Conservation (phyloP, 805 yeast genomes). For the Pichia deserticola region DNA sequence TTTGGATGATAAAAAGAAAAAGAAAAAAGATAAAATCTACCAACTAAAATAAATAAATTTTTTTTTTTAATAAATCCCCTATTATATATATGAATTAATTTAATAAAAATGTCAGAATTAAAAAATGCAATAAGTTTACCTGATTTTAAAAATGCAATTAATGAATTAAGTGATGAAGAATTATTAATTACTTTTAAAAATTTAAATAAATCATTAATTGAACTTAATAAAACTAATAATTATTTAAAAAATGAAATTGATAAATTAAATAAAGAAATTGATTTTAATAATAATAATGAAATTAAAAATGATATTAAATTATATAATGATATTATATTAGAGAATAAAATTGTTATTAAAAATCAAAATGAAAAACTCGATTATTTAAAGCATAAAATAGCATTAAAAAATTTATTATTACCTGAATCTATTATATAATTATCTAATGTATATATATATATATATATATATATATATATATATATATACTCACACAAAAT, state of each 20-base stretch:
- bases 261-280: constrained; percentile 17
- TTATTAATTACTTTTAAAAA: constrained; percentile 27
- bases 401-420: no score
- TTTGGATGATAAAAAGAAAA: no score
- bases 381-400: constrained; percentile 27
- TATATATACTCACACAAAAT: constrained; percentile 17
- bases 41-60: no score
- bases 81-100: no score
- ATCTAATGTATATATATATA: not conserved
- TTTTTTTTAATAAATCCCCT: no score
- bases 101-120: constrained; percentile 17
- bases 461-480: not conserved
- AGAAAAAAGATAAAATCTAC: no score
- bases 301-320: constrained; percentile 41
- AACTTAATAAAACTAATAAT: constrained; percentile 45
- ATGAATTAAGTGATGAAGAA: constrained; percentile 37
- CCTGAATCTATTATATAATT: not conserved
- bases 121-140: constrained; percentile 22
- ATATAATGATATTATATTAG: constrained; percentile 48
- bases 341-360: constrained; percentile 46
- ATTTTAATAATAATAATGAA: constrained; percentile 13
- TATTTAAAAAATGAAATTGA: constrained; percentile 38
- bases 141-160: constrained; percentile 25
- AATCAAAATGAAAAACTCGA: constrained; percentile 42
- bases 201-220: constrained; percentile 36